Base-by-base conservation (phyloP, 768 basidiomycete species). In the Dioszegia crocea region DNA sequence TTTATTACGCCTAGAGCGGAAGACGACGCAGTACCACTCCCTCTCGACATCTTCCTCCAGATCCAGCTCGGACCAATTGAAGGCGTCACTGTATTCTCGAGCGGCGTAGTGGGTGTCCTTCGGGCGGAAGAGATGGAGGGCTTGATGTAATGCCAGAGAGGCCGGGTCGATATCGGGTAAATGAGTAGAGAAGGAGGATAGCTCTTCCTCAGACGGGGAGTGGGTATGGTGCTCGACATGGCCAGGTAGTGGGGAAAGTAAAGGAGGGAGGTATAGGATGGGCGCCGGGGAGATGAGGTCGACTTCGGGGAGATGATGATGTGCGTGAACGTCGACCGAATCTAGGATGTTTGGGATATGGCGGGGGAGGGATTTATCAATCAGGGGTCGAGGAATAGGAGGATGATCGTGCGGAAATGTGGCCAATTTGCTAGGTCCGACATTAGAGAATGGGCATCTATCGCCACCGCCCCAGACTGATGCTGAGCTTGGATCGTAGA, bases 111-210 rank as follows among this genome's bases (percentile, higher is more conserved):
- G 14, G 72, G 71, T 8, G 80, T 82, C 38, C 79, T 66, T 16
- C 0, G 89, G 89, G 21, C 70, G 80, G 78, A 96, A 92, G 46
- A 80, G 74, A 68, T 93, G 89, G 40, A 96, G 78, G 0, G 89
- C 88, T 73, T 85, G 87, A 76, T 97, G 93, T 8, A 97, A 79
- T 0, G 88, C 87, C 29, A 93, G 76, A 6, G 90, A 91, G 2
- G 83, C 86, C 0, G 87, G 84, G 71, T 96, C 91, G 29, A 96
- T 92, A 65, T 87, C 79, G 0, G 93, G 92, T 8, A 96, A 80
- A 24, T 85, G 85, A 0, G 88, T 86, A 63, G 84, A 82, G 2
- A 91, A 91, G 9, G 82, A 59, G 84, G 77, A 56, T 29, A 64
- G 49, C 12, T 50, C 53, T 45, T 62, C 46, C 16, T 48, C 44